Conservation (phyloP, 257 asterid genomes). For the Solanum lycopersicoides region DNA sequence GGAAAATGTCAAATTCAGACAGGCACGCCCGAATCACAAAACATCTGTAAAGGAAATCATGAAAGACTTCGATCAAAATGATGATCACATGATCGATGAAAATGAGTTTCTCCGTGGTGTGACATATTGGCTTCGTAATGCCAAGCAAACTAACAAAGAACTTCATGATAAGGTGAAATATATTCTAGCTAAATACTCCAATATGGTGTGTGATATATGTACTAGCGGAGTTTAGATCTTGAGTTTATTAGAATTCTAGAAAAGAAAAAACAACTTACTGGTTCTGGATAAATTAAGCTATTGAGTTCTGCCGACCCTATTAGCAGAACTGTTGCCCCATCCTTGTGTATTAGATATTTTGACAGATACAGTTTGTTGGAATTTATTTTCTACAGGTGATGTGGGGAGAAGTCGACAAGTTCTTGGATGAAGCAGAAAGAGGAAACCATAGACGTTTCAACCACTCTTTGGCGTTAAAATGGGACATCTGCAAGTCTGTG, state of each 20-base stretch:
- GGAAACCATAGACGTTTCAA: background rate
- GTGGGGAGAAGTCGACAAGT: conserved; percentile 26
- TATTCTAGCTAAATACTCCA: background rate
- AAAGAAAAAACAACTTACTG: background rate
- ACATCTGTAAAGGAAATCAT: conserved; percentile 15
- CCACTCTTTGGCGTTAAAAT: background rate
- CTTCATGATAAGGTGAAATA: background rate
- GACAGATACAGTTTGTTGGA: background rate
- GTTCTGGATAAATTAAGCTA: background rate
- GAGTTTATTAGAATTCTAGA: background rate
- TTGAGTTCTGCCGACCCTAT: background rate
- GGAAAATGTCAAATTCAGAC: conserved; percentile 11
- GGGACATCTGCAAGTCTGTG: conserved; percentile 16
- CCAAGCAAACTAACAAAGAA: background rate
- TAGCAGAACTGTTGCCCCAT: background rate
- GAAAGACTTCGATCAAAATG: conserved; percentile 21
- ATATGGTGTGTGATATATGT: background rate
- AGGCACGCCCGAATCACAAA: background rate
- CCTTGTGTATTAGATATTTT: background rate
- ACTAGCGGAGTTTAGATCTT: background rate
- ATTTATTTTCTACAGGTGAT: conserved; percentile 15
- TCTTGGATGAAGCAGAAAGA: conserved; percentile 12
- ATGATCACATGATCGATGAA: conserved; percentile 12
- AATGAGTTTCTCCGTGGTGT: conserved; percentile 30
- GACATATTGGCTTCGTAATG: conserved; percentile 20